Evolutionary conservation across 129 eudicot genomes (phyloP).

Genomic region (Arctium minus): DNA sequence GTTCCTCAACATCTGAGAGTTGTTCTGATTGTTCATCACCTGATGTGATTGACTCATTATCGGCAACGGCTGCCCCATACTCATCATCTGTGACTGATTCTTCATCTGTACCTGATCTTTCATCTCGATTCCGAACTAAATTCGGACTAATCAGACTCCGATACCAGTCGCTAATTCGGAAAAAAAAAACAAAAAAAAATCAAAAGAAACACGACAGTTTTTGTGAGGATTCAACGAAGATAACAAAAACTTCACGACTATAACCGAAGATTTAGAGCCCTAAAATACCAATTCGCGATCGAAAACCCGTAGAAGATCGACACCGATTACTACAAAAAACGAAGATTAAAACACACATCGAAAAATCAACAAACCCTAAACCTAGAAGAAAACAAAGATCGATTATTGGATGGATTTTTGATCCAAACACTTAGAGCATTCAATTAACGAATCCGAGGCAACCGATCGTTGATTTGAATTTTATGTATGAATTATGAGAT

Average conservation of each 20-base stretch:
- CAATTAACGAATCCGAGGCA: background rate
- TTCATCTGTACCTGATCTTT: constrained; percentile 20
- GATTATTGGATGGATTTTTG: background rate
- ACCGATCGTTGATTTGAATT: constrained; percentile 7
- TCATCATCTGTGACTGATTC: constrained; percentile 35
- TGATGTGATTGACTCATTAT: constrained; percentile 18
- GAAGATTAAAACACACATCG: background rate
- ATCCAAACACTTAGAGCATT: background rate
- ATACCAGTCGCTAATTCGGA: background rate
- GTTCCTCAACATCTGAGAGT: constrained; percentile 14
- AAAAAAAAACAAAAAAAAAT: too few species aligned
- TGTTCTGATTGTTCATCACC: constrained; percentile 14
- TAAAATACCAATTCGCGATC: constrained; percentile 5
- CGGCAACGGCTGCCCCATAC: constrained; percentile 27
- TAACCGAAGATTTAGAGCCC: constrained; percentile 1
- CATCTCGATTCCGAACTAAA: constrained; percentile 3
- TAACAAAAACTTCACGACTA: background rate
- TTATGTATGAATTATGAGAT: constrained; percentile 10
- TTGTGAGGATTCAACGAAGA: background rate
- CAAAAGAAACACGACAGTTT: background rate
- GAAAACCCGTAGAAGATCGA: background rate
- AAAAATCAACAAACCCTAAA: constrained; percentile 20
- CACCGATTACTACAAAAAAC: background rate
- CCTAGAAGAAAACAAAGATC: background rate
- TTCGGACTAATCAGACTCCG: background rate